phyloP scores from a whole-genome alignment of 2,329 filamentous ascomycete genomes.

The Fusarium robinianum region DNA sequence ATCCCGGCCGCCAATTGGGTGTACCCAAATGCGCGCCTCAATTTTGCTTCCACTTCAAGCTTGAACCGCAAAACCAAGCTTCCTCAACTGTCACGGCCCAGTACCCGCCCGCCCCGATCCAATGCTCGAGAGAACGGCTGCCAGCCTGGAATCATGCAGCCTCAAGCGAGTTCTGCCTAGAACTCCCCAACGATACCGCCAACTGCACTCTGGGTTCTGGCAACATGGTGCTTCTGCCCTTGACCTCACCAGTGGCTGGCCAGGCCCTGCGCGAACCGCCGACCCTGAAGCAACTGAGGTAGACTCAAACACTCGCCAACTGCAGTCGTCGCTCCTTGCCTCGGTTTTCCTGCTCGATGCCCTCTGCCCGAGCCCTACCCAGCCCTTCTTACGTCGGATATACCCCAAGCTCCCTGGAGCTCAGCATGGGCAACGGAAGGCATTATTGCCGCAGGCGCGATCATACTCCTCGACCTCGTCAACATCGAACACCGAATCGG shows the following conservation, averaged over 20 bases:
- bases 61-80: conserved; percentile 30
- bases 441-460: conserved; percentile 28
- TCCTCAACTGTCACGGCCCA: conserved; percentile 28
- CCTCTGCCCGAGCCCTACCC: conserved; percentile 54
- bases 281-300: conserved; percentile 28
- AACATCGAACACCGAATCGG: conserved; percentile 5
- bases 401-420: conserved; percentile 37
- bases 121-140: conserved; percentile 64
- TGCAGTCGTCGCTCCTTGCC: conserved; percentile 44
- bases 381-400: conserved; percentile 48
- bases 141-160: conserved; percentile 59
- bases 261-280: conserved; percentile 39
- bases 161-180: conserved; percentile 56
- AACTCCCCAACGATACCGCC: conserved; percentile 47
- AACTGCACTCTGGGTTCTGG: conserved; percentile 58
- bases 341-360: conserved; percentile 61
- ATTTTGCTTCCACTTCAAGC: conserved; percentile 7
- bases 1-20: too few species aligned
- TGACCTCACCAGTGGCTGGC: conserved; percentile 52
- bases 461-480: conserved; percentile 36
- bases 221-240: conserved; percentile 57
- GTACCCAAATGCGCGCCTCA: not conserved
- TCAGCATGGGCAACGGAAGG: conserved; percentile 22
- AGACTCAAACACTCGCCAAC: conserved; percentile 31
- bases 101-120: conserved; percentile 32